A percentile compares a stretch with the other conserved stretches of the same genome.
Conservation (phyloP, 1,139 yeast genomes). For the Candida labiduridarum region DNA sequence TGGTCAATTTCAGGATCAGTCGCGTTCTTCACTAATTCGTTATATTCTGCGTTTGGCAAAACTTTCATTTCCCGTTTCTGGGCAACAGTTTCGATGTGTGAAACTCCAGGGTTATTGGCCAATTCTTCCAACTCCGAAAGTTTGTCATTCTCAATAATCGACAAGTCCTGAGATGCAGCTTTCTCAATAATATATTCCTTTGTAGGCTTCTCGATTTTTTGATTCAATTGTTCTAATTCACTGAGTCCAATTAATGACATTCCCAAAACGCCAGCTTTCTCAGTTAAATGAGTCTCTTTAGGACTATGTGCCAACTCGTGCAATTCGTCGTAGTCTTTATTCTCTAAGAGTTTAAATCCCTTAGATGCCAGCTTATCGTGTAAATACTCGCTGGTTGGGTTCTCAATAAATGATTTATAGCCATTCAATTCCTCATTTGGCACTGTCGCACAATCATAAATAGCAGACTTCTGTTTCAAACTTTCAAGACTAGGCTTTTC, state of each 20-base stretch:
- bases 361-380: constrained; percentile 19
- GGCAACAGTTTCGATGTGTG: constrained; percentile 20
- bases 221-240: constrained; percentile 11
- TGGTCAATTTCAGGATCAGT: constrained; percentile 22
- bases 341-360: constrained; percentile 14
- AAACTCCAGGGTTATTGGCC: constrained; percentile 23
- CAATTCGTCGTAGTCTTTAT: constrained; percentile 28
- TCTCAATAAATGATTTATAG: constrained; percentile 18
- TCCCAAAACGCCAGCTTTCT: constrained; percentile 6
- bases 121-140: constrained; percentile 13
- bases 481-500: constrained; percentile 21
- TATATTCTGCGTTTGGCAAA: constrained; percentile 14
- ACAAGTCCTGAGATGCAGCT: constrained; percentile 15
- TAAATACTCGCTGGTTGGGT: constrained; percentile 29
- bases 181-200: constrained; percentile 18
- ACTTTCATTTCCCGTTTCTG: constrained; percentile 3
- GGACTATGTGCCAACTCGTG: constrained; percentile 18
- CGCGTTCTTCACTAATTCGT: constrained; percentile 16
- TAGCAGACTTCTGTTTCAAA: constrained; percentile 24
- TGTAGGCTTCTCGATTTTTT: constrained; percentile 19
- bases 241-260: not conserved
- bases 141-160: constrained; percentile 12
- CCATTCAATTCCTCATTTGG: constrained; percentile 11
- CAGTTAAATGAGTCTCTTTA: constrained; percentile 2
- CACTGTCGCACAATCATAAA: constrained; percentile 21